These are phyloP conservation scores for Phytophthora fragariaefolia DNA, from an alignment of 352 stramenopile genomes.

Conservation along the genomic window DNA sequence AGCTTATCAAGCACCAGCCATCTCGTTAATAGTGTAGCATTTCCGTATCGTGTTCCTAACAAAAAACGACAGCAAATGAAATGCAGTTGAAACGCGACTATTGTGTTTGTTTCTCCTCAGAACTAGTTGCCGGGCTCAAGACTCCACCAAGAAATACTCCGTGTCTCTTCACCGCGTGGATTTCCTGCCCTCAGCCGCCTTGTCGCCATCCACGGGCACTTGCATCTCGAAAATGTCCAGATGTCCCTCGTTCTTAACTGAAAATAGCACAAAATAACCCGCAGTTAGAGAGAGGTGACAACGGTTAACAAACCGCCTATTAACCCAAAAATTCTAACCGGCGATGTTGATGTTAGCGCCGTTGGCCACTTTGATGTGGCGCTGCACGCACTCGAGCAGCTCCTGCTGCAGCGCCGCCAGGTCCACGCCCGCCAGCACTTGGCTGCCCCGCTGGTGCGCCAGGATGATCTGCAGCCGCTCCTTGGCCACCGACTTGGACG, in stretches of 20 bases:
- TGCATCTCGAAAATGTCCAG: slow-evolving; percentile 93
- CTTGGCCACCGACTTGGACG: slow-evolving; percentile 86
- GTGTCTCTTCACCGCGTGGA: slow-evolving; percentile 27
- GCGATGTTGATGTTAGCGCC: slow-evolving; percentile 92
- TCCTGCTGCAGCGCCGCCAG: slow-evolving; percentile 80
- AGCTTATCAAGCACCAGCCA: neutral
- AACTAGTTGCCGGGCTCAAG: slow-evolving; percentile 4
- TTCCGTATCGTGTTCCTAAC: neutral
- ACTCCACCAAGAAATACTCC: slow-evolving; percentile 3
- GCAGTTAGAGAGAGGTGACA: neutral
- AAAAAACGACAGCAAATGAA: neutral
- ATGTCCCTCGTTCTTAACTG: slow-evolving; percentile 88
- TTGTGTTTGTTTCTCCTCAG: slow-evolving; percentile 22
- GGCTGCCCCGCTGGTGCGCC: slow-evolving; percentile 84
- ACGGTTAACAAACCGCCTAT: too few species aligned
- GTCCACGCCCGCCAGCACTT: slow-evolving; percentile 86
- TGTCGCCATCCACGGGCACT: slow-evolving; percentile 78
- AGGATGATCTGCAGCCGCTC: slow-evolving; percentile 91
- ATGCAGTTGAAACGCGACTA: slow-evolving; percentile 9
- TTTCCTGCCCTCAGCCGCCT: slow-evolving; percentile 17
- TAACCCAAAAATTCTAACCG: too few species aligned
- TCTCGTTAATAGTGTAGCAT: neutral
- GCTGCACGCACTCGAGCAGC: slow-evolving; percentile 87
- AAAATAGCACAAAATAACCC: slow-evolving; percentile 4
- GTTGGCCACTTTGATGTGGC: slow-evolving; percentile 86